A percentile compares a stretch with the other conserved stretches of the same genome.
These are phyloP conservation scores for Pyrus betulifolia DNA, from an alignment of 306 rosid species.

Conservation along the genomic window DNA sequence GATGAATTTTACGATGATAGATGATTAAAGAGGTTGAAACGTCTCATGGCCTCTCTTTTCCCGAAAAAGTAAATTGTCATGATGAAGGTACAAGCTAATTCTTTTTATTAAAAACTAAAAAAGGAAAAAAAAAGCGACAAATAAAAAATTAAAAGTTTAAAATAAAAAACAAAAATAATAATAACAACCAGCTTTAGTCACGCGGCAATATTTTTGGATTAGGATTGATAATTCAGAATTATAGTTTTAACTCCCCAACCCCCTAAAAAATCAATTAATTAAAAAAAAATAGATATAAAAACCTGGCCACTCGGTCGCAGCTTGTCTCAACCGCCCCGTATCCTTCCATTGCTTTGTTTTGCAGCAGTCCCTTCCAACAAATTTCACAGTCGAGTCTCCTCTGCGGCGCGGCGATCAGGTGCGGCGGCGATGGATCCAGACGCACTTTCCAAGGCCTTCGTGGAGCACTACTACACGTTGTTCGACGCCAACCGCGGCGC, in stretches of 20 bases:
- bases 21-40: too few relatives aligned
- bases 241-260: too few relatives aligned
- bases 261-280: background rate
- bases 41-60: too few relatives aligned
- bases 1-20: too few relatives aligned
- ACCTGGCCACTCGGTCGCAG: background rate
- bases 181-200: too few relatives aligned
- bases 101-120: accelerated
- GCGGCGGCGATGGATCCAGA: constrained; percentile 75
- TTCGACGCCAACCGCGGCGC: constrained; percentile 59
- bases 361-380: background rate
- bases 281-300: background rate
- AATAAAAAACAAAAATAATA: too few relatives aligned
- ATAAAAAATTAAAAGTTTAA: too few relatives aligned
- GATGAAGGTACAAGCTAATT: too few relatives aligned
- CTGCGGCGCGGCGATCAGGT: background rate
- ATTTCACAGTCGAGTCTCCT: background rate
- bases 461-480: constrained; percentile 72
- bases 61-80: too few relatives aligned
- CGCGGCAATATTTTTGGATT: too few relatives aligned
- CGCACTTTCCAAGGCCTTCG: constrained; percentile 72
- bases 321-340: background rate
- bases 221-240: background rate
- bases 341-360: background rate
- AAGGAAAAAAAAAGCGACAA: too few relatives aligned